Evolutionary conservation across 805 yeast species (phyloP).

Genomic region (Grigorovia transvaalensis): DNA sequence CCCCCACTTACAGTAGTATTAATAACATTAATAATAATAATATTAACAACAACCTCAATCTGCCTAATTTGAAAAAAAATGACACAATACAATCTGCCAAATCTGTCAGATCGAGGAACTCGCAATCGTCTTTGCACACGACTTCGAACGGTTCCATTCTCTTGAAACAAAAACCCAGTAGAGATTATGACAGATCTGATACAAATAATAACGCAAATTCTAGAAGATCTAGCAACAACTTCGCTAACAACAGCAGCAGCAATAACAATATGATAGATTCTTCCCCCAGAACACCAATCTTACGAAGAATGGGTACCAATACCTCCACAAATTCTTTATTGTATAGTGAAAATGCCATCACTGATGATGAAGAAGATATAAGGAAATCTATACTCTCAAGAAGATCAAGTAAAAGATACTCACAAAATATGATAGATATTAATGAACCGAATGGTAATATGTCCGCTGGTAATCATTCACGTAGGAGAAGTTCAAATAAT

Average conservation of each 20-base stretch:
- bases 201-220: background rate
- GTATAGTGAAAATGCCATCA: slow-evolving; percentile 15
- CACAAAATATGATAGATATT: background rate
- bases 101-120: slow-evolving; percentile 5
- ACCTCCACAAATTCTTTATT: background rate
- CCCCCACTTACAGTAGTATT: background rate
- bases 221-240: background rate
- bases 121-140: slow-evolving; percentile 4
- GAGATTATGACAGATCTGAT: background rate
- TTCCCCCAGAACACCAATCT: slow-evolving; percentile 2
- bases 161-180: background rate
- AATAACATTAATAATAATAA: background rate
- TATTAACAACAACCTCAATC: background rate
- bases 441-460: background rate
- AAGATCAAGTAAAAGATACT: background rate
- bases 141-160: slow-evolving; percentile 18
- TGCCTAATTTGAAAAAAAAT: background rate
- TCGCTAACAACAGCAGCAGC: slow-evolving; percentile 8
- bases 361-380: slow-evolving; percentile 18
- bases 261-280: slow-evolving; percentile 17
- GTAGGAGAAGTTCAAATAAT: slow-evolving; percentile 1
- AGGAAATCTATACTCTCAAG: background rate
- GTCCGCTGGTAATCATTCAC: background rate
- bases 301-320: background rate
- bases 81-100: slow-evolving; percentile 7